Conservation (phyloP, 2,329 filamentous ascomycete species). For the Pestalotiopsis sp. region DNA sequence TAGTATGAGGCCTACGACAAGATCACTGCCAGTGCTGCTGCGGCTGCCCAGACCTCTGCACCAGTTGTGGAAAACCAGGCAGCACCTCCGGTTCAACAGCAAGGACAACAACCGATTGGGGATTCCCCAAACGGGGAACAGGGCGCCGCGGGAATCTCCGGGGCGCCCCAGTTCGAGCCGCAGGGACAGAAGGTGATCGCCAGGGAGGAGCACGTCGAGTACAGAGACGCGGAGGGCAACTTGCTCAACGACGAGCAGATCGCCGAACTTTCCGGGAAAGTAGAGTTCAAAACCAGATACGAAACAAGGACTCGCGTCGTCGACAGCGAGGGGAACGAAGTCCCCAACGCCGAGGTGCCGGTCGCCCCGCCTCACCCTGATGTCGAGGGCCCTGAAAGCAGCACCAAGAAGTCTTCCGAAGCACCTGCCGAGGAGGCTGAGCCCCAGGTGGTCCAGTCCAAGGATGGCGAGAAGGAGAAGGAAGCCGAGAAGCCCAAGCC, state of each 20-base stretch:
- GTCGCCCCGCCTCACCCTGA: constrained; percentile 64
- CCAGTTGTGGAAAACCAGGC: constrained; percentile 22
- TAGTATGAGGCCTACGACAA: constrained; percentile 54
- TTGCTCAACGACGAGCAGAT: constrained; percentile 84
- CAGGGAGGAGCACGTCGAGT: constrained; percentile 85
- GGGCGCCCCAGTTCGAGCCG: constrained; percentile 49
- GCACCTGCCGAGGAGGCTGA: constrained; percentile 35
- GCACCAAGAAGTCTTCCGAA: constrained; percentile 47
- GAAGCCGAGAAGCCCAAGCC: constrained; percentile 61
- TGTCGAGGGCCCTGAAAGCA: constrained; percentile 61
- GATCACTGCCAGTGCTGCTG: constrained; percentile 24
- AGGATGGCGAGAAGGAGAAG: constrained; percentile 62
- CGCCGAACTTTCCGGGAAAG: constrained; percentile 82
- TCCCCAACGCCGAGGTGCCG: constrained; percentile 46
- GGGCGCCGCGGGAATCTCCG: constrained; percentile 40
- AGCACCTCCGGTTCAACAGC: constrained; percentile 24
- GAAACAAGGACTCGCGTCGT: constrained; percentile 90
- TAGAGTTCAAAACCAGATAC: constrained; percentile 93
- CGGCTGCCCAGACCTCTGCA: constrained; percentile 27
- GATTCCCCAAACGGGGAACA: constrained; percentile 25
- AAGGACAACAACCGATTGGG: constrained; percentile 12
- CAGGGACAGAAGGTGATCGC: constrained; percentile 49
- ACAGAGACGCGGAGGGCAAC: constrained; percentile 93
- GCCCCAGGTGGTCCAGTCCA: constrained; percentile 49
- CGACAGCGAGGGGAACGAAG: constrained; percentile 77